Evolutionary conservation across 805 yeast species (phyloP).

Genomic region (Cyberlindnera bimundalis): DNA sequence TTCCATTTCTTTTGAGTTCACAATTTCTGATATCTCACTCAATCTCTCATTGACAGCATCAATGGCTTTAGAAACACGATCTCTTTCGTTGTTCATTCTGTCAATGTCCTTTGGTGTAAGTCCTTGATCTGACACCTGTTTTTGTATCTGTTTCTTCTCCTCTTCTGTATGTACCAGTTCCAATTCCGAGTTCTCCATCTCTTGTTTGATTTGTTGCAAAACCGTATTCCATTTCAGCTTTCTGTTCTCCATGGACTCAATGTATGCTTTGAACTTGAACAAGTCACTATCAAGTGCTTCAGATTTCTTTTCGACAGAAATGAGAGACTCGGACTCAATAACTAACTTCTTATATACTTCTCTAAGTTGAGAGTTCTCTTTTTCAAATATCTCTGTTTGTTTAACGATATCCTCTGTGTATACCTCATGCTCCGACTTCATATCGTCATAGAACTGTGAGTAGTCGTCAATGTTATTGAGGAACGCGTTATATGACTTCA

Average conservation of each 20-base stretch:
- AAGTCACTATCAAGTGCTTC: conserved; percentile 69
- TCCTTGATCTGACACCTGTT: conserved; percentile 49
- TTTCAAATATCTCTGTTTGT: conserved; percentile 41
- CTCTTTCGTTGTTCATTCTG: conserved; percentile 57
- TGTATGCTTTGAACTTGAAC: conserved; percentile 66
- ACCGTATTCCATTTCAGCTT: conserved; percentile 61
- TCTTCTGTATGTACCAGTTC: conserved; percentile 41
- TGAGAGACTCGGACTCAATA: conserved; percentile 44
- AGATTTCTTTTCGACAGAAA: conserved; percentile 52
- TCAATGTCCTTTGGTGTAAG: conserved; percentile 63
- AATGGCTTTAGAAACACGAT: conserved; percentile 49
- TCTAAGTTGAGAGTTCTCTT: conserved; percentile 39
- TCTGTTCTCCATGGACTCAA: conserved; percentile 61
- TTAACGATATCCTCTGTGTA: conserved; percentile 46
- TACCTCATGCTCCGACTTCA: conserved; percentile 51
- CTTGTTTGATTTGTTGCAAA: conserved; percentile 53
- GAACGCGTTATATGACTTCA: conserved; percentile 65
- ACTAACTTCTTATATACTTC: conserved; percentile 39
- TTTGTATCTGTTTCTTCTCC: conserved; percentile 40
- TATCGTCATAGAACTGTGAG: conserved; percentile 47
- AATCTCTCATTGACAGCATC: conserved; percentile 43
- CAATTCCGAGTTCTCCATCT: conserved; percentile 42
- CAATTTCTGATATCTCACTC: conserved; percentile 43
- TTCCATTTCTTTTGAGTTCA: conserved; percentile 47
- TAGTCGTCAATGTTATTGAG: conserved; percentile 64